Evolutionary conservation across 176 grass and related monocot genomes (phyloP).

Genomic region (Oryza punctata): DNA sequence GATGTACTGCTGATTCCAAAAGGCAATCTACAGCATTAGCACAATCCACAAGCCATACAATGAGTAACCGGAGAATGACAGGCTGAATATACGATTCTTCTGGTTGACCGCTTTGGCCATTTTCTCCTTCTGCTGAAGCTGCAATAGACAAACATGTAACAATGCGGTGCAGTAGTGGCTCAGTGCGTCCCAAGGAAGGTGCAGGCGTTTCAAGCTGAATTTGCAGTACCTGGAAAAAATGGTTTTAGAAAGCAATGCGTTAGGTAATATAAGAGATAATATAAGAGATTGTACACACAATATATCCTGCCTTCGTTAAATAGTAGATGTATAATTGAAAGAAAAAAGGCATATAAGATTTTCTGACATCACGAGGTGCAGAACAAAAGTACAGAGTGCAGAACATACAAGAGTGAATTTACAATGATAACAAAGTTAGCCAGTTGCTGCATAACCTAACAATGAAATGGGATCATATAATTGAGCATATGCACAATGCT

Average conservation of each 20-base stretch:
- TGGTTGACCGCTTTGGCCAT: slow-evolving; percentile 50
- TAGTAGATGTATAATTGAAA: background rate
- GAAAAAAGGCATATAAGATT: background rate
- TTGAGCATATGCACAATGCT: slow-evolving; percentile 19
- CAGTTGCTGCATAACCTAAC: slow-evolving; percentile 9
- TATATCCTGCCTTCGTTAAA: background rate
- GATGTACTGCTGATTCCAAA: slow-evolving; percentile 69
- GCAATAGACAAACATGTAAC: slow-evolving; percentile 80
- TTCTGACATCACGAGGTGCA: background rate
- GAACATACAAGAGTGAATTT: slow-evolving; percentile 3
- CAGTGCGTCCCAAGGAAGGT: slow-evolving; percentile 71
- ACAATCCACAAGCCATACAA: slow-evolving; percentile 83
- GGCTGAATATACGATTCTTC: slow-evolving; percentile 66
- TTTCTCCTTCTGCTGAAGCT: slow-evolving; percentile 63
- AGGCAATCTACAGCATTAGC: slow-evolving; percentile 84
- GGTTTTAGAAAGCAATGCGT: slow-evolving; percentile 29
- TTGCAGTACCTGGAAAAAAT: slow-evolving; percentile 67
- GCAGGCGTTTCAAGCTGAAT: slow-evolving; percentile 76
- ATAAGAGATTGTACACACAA: background rate
- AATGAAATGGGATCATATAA: slow-evolving; percentile 6
- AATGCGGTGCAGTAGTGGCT: slow-evolving; percentile 76
- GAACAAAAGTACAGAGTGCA: background rate
- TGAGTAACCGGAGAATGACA: slow-evolving; percentile 79
- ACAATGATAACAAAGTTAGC: background rate
- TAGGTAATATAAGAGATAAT: slow-evolving; percentile 1